These are phyloP conservation scores for Conoideocrella luteorostrata DNA, from an alignment of 2,329 filamentous ascomycete species.

Conservation along the genomic window DNA sequence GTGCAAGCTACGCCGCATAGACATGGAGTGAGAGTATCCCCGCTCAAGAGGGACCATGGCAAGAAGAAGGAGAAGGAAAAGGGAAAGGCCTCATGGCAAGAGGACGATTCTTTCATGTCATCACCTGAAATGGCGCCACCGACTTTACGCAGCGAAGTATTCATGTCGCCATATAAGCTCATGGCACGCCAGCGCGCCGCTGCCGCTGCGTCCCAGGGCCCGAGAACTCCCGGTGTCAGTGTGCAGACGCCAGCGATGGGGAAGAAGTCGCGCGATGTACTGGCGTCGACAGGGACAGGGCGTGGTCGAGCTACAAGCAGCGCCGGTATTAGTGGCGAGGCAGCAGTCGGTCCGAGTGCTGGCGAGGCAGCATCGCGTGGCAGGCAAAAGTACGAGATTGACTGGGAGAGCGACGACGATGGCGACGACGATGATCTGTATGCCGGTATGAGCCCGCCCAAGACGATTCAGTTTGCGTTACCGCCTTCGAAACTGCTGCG, in stretches of 20 bases:
- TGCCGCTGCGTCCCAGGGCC: constrained; percentile 36
- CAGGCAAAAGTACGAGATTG: constrained; percentile 47
- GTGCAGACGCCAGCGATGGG: constrained; percentile 65
- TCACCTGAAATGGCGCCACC: constrained; percentile 76
- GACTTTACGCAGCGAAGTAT: constrained; percentile 77
- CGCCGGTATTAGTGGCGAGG: neutral
- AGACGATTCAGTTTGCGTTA: constrained; percentile 82
- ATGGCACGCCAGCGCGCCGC: constrained; percentile 35
- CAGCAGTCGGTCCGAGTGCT: neutral
- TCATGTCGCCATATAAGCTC: constrained; percentile 64
- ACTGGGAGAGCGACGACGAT: constrained; percentile 72
- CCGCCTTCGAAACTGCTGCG: constrained; percentile 72
- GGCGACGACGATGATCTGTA: constrained; percentile 57
- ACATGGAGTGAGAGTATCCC: constrained; percentile 35
- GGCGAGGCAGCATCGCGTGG: constrained; percentile 13
- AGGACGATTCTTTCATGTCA: constrained; percentile 54
- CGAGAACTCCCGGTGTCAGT: constrained; percentile 75
- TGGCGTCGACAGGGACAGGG: constrained; percentile 24
- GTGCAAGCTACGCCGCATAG: constrained; percentile 86
- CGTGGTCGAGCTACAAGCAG: neutral
- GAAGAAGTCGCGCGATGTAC: constrained; percentile 44
- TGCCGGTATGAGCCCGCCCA: constrained; percentile 79
- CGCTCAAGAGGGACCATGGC: constrained; percentile 28
- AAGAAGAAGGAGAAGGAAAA: constrained; percentile 22
- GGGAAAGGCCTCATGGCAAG: constrained; percentile 36